Conservation (phyloP, 345 rosid species). For the Syzygium aromaticum region DNA sequence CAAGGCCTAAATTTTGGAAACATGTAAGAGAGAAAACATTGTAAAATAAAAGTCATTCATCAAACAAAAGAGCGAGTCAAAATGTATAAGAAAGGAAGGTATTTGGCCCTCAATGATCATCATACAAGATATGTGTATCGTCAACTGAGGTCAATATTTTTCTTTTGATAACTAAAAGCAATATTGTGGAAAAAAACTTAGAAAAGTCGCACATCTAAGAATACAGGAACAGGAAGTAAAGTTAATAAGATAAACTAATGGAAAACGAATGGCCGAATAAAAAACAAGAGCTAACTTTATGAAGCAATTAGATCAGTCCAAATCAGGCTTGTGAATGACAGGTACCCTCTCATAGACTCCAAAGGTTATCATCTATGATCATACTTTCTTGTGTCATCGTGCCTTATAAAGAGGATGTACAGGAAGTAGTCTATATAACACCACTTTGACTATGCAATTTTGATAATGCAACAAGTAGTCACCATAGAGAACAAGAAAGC, state of each 20-base stretch:
- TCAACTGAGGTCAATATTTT: neutral
- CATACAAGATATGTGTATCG: neutral
- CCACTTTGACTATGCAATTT: neutral
- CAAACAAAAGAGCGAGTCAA: neutral
- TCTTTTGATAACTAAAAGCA: neutral
- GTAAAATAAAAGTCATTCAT: neutral
- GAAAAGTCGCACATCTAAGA: neutral
- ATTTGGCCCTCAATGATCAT: neutral
- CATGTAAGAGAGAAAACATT: neutral
- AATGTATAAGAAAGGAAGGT: neutral
- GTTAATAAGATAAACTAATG: neutral
- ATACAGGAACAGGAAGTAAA: neutral
- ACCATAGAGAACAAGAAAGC: neutral
- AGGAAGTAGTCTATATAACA: neutral
- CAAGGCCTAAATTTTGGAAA: constrained; percentile 46
- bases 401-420: neutral
- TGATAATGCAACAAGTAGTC: neutral
- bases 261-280: neutral
- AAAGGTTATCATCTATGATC: neutral
- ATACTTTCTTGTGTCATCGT: neutral
- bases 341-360: neutral
- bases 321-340: neutral
- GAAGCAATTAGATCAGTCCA: neutral
- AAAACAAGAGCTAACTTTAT: neutral
- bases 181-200: neutral